These are phyloP conservation scores for Kodamaea leandrae DNA, from an alignment of 805 yeast genomes.

Conservation along the genomic window DNA sequence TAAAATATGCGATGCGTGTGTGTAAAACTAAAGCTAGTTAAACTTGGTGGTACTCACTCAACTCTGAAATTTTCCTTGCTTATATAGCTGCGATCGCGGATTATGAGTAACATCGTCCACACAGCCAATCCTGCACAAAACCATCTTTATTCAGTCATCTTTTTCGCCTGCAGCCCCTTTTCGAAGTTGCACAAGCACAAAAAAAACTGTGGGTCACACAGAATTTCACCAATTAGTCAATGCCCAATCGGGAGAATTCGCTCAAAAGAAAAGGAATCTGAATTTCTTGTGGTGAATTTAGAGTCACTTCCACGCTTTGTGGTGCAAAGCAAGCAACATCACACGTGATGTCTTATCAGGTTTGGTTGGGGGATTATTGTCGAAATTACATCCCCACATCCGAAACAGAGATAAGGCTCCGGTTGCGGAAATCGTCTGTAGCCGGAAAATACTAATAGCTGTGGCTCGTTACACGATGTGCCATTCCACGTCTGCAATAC, in stretches of 20 bases:
- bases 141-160: conserved; percentile 5
- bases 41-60: background rate
- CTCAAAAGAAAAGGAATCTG: background rate
- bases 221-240: conserved; percentile 1
- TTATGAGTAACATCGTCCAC: conserved; percentile 6
- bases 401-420: conserved; percentile 2
- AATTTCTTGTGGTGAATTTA: background rate
- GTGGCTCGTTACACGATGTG: background rate
- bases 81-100: conserved; percentile 1
- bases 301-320: background rate
- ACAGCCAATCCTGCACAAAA: conserved; percentile 2
- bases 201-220: conserved; percentile 5
- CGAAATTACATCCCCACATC: background rate
- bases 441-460: too few relatives aligned
- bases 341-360: background rate
- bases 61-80: background rate
- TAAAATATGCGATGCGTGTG: background rate
- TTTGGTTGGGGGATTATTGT: background rate
- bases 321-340: background rate
- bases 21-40: background rate
- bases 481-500: background rate
- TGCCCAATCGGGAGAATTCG: background rate
- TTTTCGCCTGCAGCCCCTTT: conserved; percentile 7
- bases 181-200: background rate
- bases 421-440: conserved; percentile 2